Evolutionary conservation across 345 rosid species (phyloP).

Genomic region (Diplotaxis tenuifolia): DNA sequence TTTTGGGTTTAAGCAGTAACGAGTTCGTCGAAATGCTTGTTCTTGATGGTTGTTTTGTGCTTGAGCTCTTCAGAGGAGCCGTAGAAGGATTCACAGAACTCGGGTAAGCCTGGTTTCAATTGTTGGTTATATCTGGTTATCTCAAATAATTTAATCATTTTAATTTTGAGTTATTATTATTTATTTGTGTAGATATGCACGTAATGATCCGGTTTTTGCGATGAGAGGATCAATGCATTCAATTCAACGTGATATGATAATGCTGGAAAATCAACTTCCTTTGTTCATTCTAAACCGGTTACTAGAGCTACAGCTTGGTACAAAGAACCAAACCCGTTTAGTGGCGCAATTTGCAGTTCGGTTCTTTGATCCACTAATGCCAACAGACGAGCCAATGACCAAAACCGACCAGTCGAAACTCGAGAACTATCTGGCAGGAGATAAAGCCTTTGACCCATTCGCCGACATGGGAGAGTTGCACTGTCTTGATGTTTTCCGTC

Average conservation of each 20-base stretch:
- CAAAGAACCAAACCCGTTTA: conserved; percentile 56
- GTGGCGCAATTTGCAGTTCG: conserved; percentile 61
- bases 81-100: conserved; percentile 64
- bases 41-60: conserved; percentile 79
- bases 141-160: background rate
- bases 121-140: conserved; percentile 4
- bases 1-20: conserved; percentile 51
- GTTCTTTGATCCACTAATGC: conserved; percentile 87
- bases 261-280: conserved; percentile 86
- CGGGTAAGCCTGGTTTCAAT: conserved; percentile 31
- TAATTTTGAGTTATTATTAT: background rate
- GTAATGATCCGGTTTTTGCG: conserved; percentile 76
- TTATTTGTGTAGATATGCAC: conserved; percentile 43
- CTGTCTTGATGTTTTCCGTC: conserved; percentile 73
- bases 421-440: conserved; percentile 42
- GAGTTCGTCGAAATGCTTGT: conserved; percentile 85
- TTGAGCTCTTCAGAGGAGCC: conserved; percentile 74
- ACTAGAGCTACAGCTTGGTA: conserved; percentile 60
- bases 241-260: conserved; percentile 84
- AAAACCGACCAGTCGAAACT: conserved; percentile 49
- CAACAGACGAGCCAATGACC: conserved; percentile 81
- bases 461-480: conserved; percentile 63
- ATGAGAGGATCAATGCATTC: conserved; percentile 93
- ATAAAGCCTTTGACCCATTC: conserved; percentile 56
- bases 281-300: conserved; percentile 64